Conservation (phyloP, 2,329 filamentous ascomycete species). For the Trichoderma brevicompactum region DNA sequence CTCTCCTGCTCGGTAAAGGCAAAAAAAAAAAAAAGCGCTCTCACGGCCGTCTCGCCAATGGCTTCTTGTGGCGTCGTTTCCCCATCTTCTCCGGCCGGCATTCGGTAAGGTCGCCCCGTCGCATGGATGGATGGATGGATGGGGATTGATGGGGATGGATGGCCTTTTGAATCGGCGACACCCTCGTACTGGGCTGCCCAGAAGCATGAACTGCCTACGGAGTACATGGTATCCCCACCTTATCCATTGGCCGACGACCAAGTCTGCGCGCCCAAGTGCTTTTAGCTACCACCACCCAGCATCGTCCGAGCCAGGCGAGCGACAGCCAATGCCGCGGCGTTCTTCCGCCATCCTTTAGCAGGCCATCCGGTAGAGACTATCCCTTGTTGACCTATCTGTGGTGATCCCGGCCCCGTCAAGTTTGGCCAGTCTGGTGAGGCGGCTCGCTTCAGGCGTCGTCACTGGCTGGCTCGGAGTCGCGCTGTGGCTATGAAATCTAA, state of each 20-base stretch:
- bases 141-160: background rate
- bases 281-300: constrained; percentile 15
- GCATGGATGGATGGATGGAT: background rate
- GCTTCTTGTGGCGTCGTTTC: background rate
- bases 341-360: constrained; percentile 1
- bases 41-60: background rate
- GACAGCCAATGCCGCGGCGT: constrained; percentile 11
- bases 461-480: constrained; percentile 13
- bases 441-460: constrained; percentile 2
- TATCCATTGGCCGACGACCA: constrained; percentile 15
- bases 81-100: constrained; percentile 6
- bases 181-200: constrained; percentile 1
- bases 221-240: background rate
- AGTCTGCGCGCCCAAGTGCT: background rate
- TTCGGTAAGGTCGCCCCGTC: constrained; percentile 16
- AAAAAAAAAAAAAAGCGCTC: background rate
- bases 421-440: constrained; percentile 9
- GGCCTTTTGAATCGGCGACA: constrained; percentile 3
- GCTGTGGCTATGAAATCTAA: constrained; percentile 21
- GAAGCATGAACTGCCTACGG: background rate
- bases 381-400: constrained; percentile 8
- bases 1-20: constrained; percentile 5
- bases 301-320: background rate
- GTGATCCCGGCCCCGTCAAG: background rate
- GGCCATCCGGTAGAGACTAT: constrained; percentile 3